Evolutionary conservation across 1,139 yeast genomes (phyloP).

Genomic region (Pichiaceae sp.): DNA sequence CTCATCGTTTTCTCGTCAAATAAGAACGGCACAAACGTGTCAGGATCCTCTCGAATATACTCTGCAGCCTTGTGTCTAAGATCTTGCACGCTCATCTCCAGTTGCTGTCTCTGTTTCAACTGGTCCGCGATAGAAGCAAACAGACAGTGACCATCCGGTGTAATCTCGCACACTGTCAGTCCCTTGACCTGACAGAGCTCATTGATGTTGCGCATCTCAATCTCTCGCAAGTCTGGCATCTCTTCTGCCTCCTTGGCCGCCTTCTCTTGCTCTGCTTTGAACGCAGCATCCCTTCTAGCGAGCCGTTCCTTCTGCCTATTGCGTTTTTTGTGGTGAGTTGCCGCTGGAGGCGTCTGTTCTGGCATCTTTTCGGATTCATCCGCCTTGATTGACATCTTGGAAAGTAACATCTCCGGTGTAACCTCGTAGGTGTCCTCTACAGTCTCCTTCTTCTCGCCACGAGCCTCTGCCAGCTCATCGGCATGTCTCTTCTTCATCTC

Average conservation of each 20-base stretch:
- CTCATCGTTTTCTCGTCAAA: conserved; percentile 68
- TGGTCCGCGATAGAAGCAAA: conserved; percentile 85
- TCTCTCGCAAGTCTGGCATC: conserved; percentile 58
- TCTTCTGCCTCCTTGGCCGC: conserved; percentile 65
- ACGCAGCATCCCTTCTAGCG: conserved; percentile 67
- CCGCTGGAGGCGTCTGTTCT: conserved; percentile 6
- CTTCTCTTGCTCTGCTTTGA: conserved; percentile 51
- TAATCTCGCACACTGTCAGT: conserved; percentile 53
- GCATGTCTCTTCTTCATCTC: conserved; percentile 46
- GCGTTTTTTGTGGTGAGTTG: conserved; percentile 29
- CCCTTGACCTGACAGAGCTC: conserved; percentile 39
- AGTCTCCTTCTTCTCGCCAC: conserved; percentile 4
- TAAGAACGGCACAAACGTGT: conserved; percentile 73
- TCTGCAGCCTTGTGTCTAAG: conserved; percentile 60
- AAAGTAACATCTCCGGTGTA: conserved; percentile 58
- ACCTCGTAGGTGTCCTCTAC: conserved; percentile 35
- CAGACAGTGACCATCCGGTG: conserved; percentile 92
- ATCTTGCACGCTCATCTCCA: conserved; percentile 35
- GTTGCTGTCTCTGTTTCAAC: conserved; percentile 40
- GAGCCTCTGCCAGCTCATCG: conserved; percentile 32
- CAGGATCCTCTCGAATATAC: conserved; percentile 54
- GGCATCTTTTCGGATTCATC: conserved; percentile 4
- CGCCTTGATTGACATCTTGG: conserved; percentile 28
- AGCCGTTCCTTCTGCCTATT: conserved; percentile 82
- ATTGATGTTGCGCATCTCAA: conserved; percentile 61